Conservation (phyloP, 495 filamentous ascomycete species). For the Podospora pseudocomata region DNA sequence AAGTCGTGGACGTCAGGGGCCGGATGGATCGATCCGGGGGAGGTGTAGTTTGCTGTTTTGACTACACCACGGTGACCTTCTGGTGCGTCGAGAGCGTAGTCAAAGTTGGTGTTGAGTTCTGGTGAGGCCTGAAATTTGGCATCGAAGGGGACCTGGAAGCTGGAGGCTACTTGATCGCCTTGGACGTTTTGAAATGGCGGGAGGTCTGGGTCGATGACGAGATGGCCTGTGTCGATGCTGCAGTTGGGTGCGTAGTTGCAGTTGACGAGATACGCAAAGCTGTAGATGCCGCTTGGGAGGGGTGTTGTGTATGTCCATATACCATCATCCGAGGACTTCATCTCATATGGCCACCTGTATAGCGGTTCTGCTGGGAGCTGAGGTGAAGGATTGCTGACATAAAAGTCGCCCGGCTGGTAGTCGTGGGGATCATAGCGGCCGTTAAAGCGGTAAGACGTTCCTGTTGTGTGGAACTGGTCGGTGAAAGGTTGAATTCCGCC, state of each 20-base stretch:
- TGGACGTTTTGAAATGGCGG: conserved; percentile 32
- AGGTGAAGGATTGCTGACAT: conserved; percentile 24
- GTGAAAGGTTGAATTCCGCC: conserved; percentile 31
- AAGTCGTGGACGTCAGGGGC: conserved; percentile 33
- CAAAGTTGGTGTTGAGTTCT: conserved; percentile 33
- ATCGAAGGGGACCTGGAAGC: conserved; percentile 36
- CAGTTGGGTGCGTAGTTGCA: conserved; percentile 34
- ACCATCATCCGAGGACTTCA: conserved; percentile 25
- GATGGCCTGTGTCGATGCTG: conserved; percentile 33
- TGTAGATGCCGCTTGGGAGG: conserved; percentile 32
- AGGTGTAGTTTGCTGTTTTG: conserved; percentile 34
- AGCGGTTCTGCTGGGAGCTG: conserved; percentile 15
- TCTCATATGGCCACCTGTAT: conserved; percentile 35
- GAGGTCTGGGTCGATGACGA: conserved; percentile 33
- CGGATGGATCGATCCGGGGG: conserved; percentile 32
- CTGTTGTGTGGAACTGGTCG: conserved; percentile 33
- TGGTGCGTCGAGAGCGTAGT: conserved; percentile 31
- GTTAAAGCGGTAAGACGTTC: conserved; percentile 22
- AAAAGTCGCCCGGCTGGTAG: conserved; percentile 34
- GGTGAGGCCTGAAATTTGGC: conserved; percentile 28
- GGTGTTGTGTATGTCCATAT: conserved; percentile 33
- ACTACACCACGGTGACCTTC: conserved; percentile 24
- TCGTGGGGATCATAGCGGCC: conserved; percentile 28
- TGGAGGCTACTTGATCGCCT: conserved; percentile 34
- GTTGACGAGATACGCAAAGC: conserved; percentile 31